Conservation (phyloP, 1,284 basidiomycete species). For the Clitocybe nebularis region DNA sequence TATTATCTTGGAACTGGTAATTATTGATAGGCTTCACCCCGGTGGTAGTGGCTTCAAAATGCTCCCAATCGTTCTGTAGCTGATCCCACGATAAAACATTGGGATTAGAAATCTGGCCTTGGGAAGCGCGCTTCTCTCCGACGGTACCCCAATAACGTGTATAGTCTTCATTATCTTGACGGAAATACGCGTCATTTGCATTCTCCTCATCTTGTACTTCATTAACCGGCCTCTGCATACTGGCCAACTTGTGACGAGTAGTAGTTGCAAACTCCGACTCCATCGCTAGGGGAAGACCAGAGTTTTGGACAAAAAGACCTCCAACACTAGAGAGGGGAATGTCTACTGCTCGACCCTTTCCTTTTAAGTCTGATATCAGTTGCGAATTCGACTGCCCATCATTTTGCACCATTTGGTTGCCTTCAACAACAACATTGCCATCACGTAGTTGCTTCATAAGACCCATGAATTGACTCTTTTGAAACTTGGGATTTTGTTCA, state of each 20-base stretch:
- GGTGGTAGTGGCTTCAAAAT: conserved; percentile 64
- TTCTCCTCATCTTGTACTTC: conserved; percentile 35
- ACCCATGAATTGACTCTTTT: conserved; percentile 82
- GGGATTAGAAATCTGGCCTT: conserved; percentile 16
- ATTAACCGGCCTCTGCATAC: conserved; percentile 16
- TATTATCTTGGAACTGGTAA: conserved; percentile 80
- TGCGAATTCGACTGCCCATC: conserved; percentile 27
- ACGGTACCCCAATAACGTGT: conserved; percentile 49
- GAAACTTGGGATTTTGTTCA: conserved; percentile 82
- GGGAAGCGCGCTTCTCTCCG: conserved; percentile 7
- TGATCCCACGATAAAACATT: conserved; percentile 36
- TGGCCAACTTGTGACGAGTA: conserved; percentile 12
- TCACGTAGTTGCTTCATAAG: conserved; percentile 87
- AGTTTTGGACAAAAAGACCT: conserved; percentile 4
- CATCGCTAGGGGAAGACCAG: no score
- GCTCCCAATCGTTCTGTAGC: conserved; percentile 83
- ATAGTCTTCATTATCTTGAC: conserved; percentile 68
- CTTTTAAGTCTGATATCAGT: conserved; percentile 16
- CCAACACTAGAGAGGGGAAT: conserved; percentile 5
- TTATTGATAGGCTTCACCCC: conserved; percentile 55
- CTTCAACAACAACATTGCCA: conserved; percentile 79
- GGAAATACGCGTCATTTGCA: conserved; percentile 64
- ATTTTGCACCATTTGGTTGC: conserved; percentile 71
- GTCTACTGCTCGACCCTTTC: not conserved
- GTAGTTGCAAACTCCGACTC: conserved; percentile 12